Evolutionary conservation across 805 yeast genomes (phyloP).

Genomic region (Candida coquimbonensis): DNA sequence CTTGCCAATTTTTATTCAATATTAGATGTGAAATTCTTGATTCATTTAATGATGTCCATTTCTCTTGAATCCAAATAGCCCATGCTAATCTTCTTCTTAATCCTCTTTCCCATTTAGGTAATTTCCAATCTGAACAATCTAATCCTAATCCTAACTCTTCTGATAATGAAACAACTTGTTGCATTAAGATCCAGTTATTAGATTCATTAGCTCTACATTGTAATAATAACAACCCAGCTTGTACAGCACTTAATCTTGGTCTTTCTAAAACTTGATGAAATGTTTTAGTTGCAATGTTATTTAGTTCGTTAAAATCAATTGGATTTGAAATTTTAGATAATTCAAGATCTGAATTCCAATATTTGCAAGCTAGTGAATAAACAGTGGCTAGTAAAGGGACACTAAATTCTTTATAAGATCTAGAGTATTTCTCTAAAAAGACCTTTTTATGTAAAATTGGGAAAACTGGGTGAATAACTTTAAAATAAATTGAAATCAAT

Average conservation of each 20-base stretch:
- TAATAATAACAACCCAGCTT: constrained; percentile 73
- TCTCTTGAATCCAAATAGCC: constrained; percentile 91
- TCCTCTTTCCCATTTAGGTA: constrained; percentile 94
- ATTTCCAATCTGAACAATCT: constrained; percentile 86
- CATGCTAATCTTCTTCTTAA: constrained; percentile 83
- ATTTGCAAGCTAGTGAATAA: constrained; percentile 78
- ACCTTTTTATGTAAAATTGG: constrained; percentile 90
- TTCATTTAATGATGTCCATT: constrained; percentile 80
- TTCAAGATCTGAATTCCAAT: constrained; percentile 80
- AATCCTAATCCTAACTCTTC: constrained; percentile 88
- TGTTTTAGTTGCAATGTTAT: constrained; percentile 57
- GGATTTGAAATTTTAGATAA: constrained; percentile 75
- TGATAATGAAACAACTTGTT: constrained; percentile 80
- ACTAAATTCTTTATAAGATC: constrained; percentile 87
- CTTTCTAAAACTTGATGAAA: constrained; percentile 71
- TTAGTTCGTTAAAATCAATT: constrained; percentile 53
- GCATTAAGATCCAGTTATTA: constrained; percentile 79
- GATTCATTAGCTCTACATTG: constrained; percentile 52
- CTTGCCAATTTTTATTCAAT: constrained; percentile 73
- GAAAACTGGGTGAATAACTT: constrained; percentile 83
- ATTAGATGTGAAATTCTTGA: constrained; percentile 80
- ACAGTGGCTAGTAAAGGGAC: constrained; percentile 91
- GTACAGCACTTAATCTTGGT: constrained; percentile 88
- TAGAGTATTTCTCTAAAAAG: constrained; percentile 80
- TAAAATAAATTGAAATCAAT: constrained; percentile 71